Evolutionary conservation across 2,329 filamentous ascomycete genomes (phyloP), one percentile per base, ranked within the genome.

Genomic region (Aspergillus fumigatus): DNA sequence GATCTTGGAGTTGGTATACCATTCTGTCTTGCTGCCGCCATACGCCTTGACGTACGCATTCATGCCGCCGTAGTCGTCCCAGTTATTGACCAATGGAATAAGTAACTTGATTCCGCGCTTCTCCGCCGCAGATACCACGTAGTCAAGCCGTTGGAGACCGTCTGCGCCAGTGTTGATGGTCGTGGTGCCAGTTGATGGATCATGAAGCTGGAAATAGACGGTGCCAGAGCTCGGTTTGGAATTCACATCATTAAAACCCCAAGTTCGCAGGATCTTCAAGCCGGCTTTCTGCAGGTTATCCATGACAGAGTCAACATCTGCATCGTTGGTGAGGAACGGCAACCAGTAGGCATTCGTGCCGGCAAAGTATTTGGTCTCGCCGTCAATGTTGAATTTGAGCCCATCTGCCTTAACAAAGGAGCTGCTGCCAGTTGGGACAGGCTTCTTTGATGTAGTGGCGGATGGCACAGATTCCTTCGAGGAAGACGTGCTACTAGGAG

Each of bases 41-140:
- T 82, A 85, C 1, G 79, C 81, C 4, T 69, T 73, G 51, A 78
- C 78, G 64, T 86, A 87, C 2, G 81, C 80, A 19, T 77, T 75
- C 72, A 87, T 86, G 50, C 85, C 84, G 26, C 85, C 85, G 51
- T 86, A 88, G 66, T 88, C 86, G 47, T 75, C 77, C 85, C 85
- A 89, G 72, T 88, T 84, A 73, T 89, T 89, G 54, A 88, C 82
- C 40, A 69, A 65, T 50, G 65, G 62, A 35, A 69, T 83, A 59
- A 88, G 84, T 6, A 88, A 73, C 68, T 86, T 85, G 62, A 88
- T 76, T 10, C 82, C 81, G 54, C 82, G 76, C 55, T 77, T 76
- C 68, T 86, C 83, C 4, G 85, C 85, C 0, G 82, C 75, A 45
- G 77, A 69, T 56, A 88, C 84, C 1, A 88, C 84, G 53, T 82